Base-by-base conservation (phyloP, 176 grass and related monocot genomes). In the Aechmea fasciata region DNA sequence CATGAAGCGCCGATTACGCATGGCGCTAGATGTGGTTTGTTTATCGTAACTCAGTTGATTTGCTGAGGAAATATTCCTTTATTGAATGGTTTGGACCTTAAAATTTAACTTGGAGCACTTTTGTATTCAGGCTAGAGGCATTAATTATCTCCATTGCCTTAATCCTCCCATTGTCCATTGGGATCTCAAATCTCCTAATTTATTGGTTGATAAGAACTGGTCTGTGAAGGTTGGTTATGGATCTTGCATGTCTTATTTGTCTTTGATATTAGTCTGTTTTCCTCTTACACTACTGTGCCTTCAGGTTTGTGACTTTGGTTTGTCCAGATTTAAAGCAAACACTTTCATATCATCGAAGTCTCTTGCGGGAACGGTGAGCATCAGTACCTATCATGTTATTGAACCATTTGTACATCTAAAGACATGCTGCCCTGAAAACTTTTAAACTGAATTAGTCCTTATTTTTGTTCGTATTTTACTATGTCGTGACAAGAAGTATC, bases 111-210 rank as follows among this genome's bases (percentile, higher is more conserved):
- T 61, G 17, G 54, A 11, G 48, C 29, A 28, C 41, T 15, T 63
- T 65, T 24, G 9, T 67, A 79, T 89, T 29, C 83, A 96, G 92
- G 92, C 92, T 2, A 96, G 89, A 85, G 86, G 92, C 33, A 85
- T 96, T 69, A 96, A 87, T 78, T 96, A 96, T 87, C 92, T 96
- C 33, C 92, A 96, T 48, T 96, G 85, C 66, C 83, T 96, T 48
- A 96, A 96, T 64, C 92, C 92, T 75, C 92, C 92, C 10, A 92
- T 96, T 64, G 92, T 96, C 12, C 92, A 96, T 74, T 96, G 92
- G 92, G 92, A 96, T 81, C 76, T 96, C 11, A 96, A 92, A 77
- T 84, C 92, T 71, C 92, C 92, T 71, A 96, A 96, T 80, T 86
- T 96, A 77, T 70, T 96, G 83, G 92, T 96, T 1, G 92, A 92